Percentiles rank a stretch among this genome's conserved stretches.
Evolutionary conservation across 805 yeast species (phyloP).

Genomic region (Blastobotrys parvus): DNA sequence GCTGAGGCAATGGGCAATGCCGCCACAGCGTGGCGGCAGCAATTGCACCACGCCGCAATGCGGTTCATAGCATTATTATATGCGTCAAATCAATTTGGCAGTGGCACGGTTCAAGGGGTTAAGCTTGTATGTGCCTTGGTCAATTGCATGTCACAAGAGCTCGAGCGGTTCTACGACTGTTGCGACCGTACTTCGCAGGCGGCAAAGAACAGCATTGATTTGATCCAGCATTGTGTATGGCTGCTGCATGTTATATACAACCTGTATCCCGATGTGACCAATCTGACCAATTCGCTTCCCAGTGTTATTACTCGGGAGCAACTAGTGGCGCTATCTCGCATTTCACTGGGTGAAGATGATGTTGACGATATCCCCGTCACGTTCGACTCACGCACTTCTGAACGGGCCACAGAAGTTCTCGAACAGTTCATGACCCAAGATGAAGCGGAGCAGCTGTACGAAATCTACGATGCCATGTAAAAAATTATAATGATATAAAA

Average conservation of each 20-base stretch:
- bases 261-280: conserved; percentile 6
- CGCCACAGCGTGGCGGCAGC: too few species aligned
- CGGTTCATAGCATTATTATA: too few species aligned
- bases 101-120: too few species aligned
- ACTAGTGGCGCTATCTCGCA: conserved; percentile 21
- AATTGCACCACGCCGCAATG: too few species aligned
- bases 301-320: conserved; percentile 15
- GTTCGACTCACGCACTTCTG: conserved; percentile 55
- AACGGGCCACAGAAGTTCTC: conserved; percentile 60
- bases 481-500: background rate
- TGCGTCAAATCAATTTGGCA: too few species aligned
- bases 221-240: conserved; percentile 10
- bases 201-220: conserved; percentile 3
- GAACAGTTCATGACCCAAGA: conserved; percentile 63
- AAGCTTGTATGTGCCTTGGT: too few species aligned
- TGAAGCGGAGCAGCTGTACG: conserved; percentile 78
- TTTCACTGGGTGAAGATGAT: conserved; percentile 12
- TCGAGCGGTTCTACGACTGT: conserved; percentile 7
- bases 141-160: conserved; percentile 7
- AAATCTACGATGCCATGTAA: too few species aligned
- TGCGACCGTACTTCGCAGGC: background rate
- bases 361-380: conserved; percentile 50
- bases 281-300: conserved; percentile 4
- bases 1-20: too few species aligned
- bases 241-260: conserved; percentile 14